Conservation (phyloP, 2,329 filamentous ascomycete genomes). For the Exophiala alcalophila region DNA sequence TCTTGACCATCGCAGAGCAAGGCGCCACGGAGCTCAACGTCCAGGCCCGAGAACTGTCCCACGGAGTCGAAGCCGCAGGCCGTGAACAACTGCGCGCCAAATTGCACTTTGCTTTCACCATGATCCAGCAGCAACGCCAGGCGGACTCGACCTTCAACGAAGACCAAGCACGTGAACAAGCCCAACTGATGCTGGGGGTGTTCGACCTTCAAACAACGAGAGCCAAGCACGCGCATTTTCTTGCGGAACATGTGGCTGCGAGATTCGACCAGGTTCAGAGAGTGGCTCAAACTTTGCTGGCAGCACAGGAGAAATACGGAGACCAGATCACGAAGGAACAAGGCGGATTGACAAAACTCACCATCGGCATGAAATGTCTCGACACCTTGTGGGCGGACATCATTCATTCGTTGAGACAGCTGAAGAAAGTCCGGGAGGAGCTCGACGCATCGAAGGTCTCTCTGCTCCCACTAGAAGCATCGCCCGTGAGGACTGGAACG, state of each 20-base stretch:
- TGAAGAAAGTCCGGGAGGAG: conserved; percentile 6
- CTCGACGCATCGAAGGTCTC: not conserved
- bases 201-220: conserved; percentile 2
- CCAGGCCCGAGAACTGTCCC: not conserved
- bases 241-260: conserved; percentile 5
- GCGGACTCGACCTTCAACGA: not conserved
- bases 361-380: conserved; percentile 14
- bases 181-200: not conserved
- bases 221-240: not conserved
- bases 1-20: conserved; percentile 7
- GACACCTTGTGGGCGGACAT: conserved; percentile 13
- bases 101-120: not conserved
- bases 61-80: not conserved
- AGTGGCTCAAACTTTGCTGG: conserved; percentile 6
- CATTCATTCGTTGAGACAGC: not conserved
- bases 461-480: too few species aligned
- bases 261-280: conserved; percentile 15
- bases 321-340: not conserved
- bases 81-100: conserved; percentile 4
- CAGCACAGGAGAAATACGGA: conserved; percentile 9
- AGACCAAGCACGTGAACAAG: not conserved
- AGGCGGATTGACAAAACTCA: conserved; percentile 11
- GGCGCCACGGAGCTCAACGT: conserved; percentile 4
- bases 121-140: not conserved
- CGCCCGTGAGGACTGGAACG: too few species aligned